Evolutionary conservation across 2,329 filamentous ascomycete species (phyloP).

Genomic region (Phaeoacremonium minimum): DNA sequence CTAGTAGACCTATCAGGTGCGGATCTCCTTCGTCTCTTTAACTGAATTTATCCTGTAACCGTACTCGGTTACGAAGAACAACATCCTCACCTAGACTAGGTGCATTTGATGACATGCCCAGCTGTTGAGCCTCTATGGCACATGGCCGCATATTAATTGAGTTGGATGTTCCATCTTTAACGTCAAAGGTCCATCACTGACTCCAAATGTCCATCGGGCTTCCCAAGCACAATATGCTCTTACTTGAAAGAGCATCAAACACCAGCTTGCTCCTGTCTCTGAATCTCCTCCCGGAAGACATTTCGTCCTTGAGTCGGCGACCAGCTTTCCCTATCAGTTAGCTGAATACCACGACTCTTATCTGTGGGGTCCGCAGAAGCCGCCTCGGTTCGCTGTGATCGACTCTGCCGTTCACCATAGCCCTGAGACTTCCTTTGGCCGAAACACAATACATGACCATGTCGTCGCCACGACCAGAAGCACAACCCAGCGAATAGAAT

Average conservation of each 20-base stretch:
- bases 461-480: slow-evolving; percentile 17
- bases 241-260: background rate
- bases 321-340: slow-evolving; percentile 25
- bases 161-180: no score
- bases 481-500: slow-evolving; percentile 13
- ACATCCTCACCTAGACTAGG: no score
- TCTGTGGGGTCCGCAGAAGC: slow-evolving; percentile 1
- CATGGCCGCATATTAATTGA: no score
- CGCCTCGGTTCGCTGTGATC: slow-evolving; percentile 13
- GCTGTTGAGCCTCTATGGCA: no score
- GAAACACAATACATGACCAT: slow-evolving; percentile 12
- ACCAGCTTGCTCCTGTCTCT: slow-evolving; percentile 20
- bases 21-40: no score
- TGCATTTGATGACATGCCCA: no score
- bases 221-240: no score
- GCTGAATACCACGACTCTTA: slow-evolving; percentile 18
- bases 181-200: no score
- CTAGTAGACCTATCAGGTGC: no score
- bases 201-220: no score
- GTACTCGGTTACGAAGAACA: no score
- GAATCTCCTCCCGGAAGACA: slow-evolving; percentile 30
- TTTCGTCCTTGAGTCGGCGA: slow-evolving; percentile 21
- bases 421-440: slow-evolving; percentile 14
- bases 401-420: slow-evolving; percentile 18
- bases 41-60: no score